A percentile compares a stretch with the other conserved stretches of the same genome.
Evolutionary conservation across 768 basidiomycete genomes (phyloP).

Genomic region (Pleurotus eryngii): DNA sequence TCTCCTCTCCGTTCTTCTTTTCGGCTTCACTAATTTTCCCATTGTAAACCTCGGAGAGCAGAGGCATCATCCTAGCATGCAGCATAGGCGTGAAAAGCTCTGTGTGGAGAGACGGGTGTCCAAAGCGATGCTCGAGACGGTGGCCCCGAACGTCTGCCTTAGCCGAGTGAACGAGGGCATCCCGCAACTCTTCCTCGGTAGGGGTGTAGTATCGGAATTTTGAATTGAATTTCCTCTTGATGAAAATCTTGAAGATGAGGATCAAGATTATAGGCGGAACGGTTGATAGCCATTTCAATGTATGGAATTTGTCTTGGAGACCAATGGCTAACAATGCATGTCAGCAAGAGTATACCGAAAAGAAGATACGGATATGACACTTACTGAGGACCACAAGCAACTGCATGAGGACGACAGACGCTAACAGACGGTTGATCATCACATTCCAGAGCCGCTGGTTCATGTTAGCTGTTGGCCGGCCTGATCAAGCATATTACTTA

Average conservation of each 20-base stretch:
- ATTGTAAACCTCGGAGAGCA: slow-evolving; percentile 56
- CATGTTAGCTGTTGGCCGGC: background rate
- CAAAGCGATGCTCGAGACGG: slow-evolving; percentile 75
- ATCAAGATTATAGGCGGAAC: slow-evolving; percentile 69
- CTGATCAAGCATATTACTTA: slow-evolving; percentile 28
- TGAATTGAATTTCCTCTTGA: slow-evolving; percentile 53
- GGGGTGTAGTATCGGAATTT: slow-evolving; percentile 74
- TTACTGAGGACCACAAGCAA: slow-evolving; percentile 67
- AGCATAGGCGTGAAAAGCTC: slow-evolving; percentile 73
- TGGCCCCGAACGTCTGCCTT: slow-evolving; percentile 54
- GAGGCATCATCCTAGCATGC: slow-evolving; percentile 61
- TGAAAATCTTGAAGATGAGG: slow-evolving; percentile 68
- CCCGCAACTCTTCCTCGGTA: slow-evolving; percentile 56
- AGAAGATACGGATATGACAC: slow-evolving; percentile 21
- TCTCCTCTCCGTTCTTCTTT: slow-evolving; percentile 46
- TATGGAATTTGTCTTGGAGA: slow-evolving; percentile 57
- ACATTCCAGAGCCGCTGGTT: slow-evolving; percentile 74
- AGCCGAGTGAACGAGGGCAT: slow-evolving; percentile 58
- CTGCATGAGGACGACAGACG: slow-evolving; percentile 73
- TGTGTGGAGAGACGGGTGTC: slow-evolving; percentile 73
- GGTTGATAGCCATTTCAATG: slow-evolving; percentile 60
- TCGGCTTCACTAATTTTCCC: slow-evolving; percentile 44
- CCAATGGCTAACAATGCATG: slow-evolving; percentile 54
- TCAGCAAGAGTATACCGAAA: slow-evolving; percentile 7
- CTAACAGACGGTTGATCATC: slow-evolving; percentile 70